Conservation (phyloP, 176 grass and related monocot species). For the Leersia perrieri region DNA sequence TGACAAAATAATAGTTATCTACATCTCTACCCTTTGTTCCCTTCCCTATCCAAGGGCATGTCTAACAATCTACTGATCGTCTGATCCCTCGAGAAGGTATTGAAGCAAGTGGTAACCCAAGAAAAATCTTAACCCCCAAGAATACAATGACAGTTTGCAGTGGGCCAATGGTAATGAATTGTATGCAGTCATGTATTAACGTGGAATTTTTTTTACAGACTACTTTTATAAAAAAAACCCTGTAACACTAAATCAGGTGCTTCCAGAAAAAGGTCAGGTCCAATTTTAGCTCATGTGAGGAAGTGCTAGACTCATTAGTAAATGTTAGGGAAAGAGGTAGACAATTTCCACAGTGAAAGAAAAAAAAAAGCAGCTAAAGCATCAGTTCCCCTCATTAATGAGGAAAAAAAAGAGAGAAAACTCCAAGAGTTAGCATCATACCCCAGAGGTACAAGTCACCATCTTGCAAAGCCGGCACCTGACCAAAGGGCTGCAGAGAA, state of each 20-base stretch:
- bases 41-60: no score
- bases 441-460: slow-evolving; percentile 48
- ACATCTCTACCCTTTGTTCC: no score
- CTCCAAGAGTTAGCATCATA: slow-evolving; percentile 25
- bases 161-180: no score
- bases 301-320: neutral
- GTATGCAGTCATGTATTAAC: no score
- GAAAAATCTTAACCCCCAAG: no score
- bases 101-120: no score
- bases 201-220: no score
- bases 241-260: neutral
- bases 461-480: slow-evolving; percentile 66
- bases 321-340: neutral
- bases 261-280: neutral
- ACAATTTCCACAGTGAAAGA: neutral
- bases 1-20: no score
- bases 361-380: neutral
- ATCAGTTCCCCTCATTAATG: neutral
- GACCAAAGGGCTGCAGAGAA: slow-evolving; percentile 60
- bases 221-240: neutral
- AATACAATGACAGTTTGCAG: no score
- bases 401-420: neutral
- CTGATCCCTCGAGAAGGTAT: no score
- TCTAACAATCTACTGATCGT: no score
- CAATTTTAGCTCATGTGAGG: neutral